Conservation (phyloP, 2,329 filamentous ascomycete species). For the Botrytis squamosa region DNA sequence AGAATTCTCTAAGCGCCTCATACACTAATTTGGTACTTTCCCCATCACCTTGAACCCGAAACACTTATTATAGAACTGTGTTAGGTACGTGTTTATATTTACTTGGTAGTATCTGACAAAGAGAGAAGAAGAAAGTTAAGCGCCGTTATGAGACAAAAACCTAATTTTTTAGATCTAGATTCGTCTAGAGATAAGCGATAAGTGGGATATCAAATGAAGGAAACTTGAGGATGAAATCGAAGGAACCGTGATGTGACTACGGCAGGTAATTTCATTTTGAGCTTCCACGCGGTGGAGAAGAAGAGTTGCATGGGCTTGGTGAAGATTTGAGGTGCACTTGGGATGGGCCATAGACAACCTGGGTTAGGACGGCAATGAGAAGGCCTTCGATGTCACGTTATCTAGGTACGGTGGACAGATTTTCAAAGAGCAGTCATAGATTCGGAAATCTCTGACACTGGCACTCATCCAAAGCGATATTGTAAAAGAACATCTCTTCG, state of each 20-base stretch:
- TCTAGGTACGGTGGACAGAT: background rate
- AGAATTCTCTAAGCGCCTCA: background rate
- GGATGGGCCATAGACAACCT: background rate
- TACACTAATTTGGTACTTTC: background rate
- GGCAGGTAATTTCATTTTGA: background rate
- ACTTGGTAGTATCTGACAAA: background rate
- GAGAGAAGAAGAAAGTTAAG: background rate
- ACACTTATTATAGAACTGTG: background rate
- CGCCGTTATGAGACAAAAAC: background rate
- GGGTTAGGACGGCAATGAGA: background rate
- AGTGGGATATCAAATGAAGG: background rate
- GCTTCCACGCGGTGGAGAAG: background rate
- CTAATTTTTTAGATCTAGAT: background rate
- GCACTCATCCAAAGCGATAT: background rate
- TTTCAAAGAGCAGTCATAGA: background rate
- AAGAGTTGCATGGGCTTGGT: background rate
- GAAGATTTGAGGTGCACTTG: background rate
- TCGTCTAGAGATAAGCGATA: background rate
- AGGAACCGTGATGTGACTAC: background rate
- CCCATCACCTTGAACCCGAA: background rate
- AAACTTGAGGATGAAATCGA: background rate
- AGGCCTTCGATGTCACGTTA: background rate
- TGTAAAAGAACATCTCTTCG: too few species aligned
- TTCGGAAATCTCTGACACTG: background rate
- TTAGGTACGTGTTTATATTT: background rate